These are phyloP conservation scores for Acanthamoeba lenticulata DNA, from an alignment of 208 protist genomes.

Conservation along the genomic window DNA sequence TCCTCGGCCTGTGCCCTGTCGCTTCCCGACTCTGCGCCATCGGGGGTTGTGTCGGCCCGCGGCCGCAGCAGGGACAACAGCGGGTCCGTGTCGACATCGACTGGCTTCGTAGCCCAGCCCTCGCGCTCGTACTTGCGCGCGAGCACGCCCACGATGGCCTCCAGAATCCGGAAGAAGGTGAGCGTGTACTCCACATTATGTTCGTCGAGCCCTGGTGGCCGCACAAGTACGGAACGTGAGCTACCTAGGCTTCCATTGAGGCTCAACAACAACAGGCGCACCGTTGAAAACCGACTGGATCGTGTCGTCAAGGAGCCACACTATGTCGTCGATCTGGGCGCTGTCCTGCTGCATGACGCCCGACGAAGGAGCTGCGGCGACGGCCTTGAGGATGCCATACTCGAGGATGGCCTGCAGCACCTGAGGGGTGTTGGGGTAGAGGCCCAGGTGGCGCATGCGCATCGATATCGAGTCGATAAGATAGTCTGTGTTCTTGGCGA, in stretches of 20 bases:
- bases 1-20: not conserved
- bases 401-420: conserved; percentile 52
- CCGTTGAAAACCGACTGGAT: conserved; percentile 55
- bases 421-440: conserved; percentile 59
- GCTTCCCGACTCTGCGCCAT: not conserved
- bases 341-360: too few relatives aligned
- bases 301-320: conserved; percentile 56
- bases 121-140: conserved; percentile 51
- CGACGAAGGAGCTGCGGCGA: not conserved
- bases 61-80: not conserved
- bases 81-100: not conserved
- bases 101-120: not conserved
- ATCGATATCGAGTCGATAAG: conserved; percentile 62
- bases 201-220: conserved; percentile 21
- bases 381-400: conserved; percentile 10
- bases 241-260: not conserved
- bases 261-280: not conserved
- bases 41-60: not conserved
- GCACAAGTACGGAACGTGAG: too few relatives aligned
- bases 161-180: conserved; percentile 26
- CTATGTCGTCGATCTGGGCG: conserved; percentile 20
- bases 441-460: conserved; percentile 1
- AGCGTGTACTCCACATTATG: conserved; percentile 34
- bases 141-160: conserved; percentile 40
- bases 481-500: conserved; percentile 63